phyloP scores from a whole-genome alignment of 257 asterid species.

The Lycium barbarum region DNA sequence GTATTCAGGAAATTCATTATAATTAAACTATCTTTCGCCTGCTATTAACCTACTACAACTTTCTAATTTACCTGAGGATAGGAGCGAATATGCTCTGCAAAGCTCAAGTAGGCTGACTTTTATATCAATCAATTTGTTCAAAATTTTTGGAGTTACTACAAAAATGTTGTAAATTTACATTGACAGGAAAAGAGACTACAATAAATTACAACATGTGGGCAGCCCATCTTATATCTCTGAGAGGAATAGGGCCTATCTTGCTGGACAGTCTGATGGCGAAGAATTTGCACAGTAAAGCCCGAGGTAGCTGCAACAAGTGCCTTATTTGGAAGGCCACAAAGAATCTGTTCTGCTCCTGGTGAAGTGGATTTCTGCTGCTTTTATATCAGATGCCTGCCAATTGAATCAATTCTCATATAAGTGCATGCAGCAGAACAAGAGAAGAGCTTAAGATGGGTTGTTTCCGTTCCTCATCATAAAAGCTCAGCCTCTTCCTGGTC shows the following conservation, averaged over 20 bases:
- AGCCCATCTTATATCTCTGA: not conserved
- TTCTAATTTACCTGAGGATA: not conserved
- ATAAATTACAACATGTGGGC: constrained; percentile 4
- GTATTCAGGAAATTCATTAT: too few relatives aligned
- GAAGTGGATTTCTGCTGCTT: constrained; percentile 12
- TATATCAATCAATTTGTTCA: not conserved
- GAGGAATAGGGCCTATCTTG: not conserved
- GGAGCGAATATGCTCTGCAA: not conserved
- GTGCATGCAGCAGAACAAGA: not conserved
- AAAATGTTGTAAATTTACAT: constrained; percentile 14
- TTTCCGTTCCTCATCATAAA: constrained; percentile 46
- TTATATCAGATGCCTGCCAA: not conserved
- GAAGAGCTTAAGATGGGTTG: constrained; percentile 16
- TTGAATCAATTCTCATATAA: not conserved
- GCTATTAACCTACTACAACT: not conserved
- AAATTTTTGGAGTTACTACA: not conserved
- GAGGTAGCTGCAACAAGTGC: not conserved
- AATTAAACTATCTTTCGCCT: not conserved
- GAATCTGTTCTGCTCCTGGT: not conserved
- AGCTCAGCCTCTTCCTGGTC: constrained; percentile 84
- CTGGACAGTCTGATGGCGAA: not conserved
- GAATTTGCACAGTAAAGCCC: not conserved
- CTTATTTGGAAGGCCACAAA: constrained; percentile 2
- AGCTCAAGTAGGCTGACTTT: not conserved
- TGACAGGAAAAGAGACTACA: constrained; percentile 7